Evolutionary conservation across 2,329 filamentous ascomycete species (phyloP), one percentile per base, ranked within the genome.

Genomic region (Polytolypa hystricis): DNA sequence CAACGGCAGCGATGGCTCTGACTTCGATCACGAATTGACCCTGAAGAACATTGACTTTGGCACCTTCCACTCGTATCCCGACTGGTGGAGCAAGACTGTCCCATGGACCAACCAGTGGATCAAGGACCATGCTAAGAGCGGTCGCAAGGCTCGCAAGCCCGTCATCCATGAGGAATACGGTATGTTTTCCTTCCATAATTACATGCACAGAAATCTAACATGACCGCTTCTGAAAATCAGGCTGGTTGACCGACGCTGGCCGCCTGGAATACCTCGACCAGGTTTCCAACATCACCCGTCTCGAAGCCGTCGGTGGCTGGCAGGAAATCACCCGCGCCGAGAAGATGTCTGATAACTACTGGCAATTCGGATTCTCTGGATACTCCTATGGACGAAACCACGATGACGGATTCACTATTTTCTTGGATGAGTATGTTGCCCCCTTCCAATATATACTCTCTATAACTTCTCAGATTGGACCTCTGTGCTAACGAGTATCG

Each of bases 361-460:
- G 71, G 71, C 71, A 74, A 42, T 73, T 60, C 43, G 71, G 71
- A 0, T 73, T 56, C 43, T 62, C 58, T 4, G 58, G 57, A 0
- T 73, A 64, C 45, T 71, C 68, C 3, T 72, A 70, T 26, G 70
- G 71, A 1, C 59, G 62, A 28, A 74, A 74, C 47, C 56, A 74
- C 34, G 56, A 74, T 29, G 71, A 74, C 36, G 70, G 70, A 0
- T 74, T 74, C 47, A 74, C 71, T 1, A 72, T 74, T 33, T 74
- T 61, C 44, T 44, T 73, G 19, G 70, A 74, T 17, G 63, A 69
- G 35, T 37, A n/a, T 15, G 35, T 37, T 17, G 11, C 21, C 14
- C 26, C 26, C 21, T 28, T 36, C 11, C 26, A 6, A 7, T 28
- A 17, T 29, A 16, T 14, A 21, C 12, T 12, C 9, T 29, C 12